A percentile compares a stretch with the other conserved stretches of the same genome.
Evolutionary conservation across 164 flowering plant species (phyloP).

Genomic region (Vitis riparia): DNA sequence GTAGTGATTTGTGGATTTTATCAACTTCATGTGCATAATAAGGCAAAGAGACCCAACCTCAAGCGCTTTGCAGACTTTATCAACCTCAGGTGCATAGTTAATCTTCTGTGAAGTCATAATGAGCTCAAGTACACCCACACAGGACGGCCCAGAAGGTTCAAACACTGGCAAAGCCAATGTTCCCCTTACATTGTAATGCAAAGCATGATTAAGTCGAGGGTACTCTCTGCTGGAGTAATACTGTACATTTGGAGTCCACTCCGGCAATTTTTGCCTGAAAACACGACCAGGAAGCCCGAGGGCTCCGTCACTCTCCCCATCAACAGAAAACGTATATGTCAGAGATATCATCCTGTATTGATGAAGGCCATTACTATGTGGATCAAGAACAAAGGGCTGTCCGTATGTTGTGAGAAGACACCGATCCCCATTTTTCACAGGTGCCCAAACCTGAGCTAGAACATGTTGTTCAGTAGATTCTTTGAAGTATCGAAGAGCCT

Average conservation of each 20-base stretch:
- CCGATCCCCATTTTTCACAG: conserved; percentile 63
- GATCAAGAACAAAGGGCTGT: conserved; percentile 92
- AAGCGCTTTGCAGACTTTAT: conserved; percentile 98
- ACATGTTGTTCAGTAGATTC: conserved; percentile 79
- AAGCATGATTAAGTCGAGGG: conserved; percentile 75
- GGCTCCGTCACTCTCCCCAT: conserved; percentile 64
- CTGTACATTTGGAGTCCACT: conserved; percentile 98
- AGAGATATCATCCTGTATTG: conserved; percentile 80
- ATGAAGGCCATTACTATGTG: conserved; percentile 73
- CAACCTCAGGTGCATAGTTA: conserved; percentile 91
- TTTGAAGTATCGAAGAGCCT: conserved; percentile 80
- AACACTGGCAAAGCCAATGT: conserved; percentile 94
- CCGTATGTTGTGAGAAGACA: conserved; percentile 88
- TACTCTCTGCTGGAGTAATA: conserved; percentile 83
- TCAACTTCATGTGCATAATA: not conserved
- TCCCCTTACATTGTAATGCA: conserved; percentile 76
- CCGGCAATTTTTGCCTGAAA: conserved; percentile 77
- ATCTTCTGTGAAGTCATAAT: conserved; percentile 89
- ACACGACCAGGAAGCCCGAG: conserved; percentile 98
- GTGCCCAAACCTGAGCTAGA: conserved; percentile 97
- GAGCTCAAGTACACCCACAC: conserved; percentile 94
- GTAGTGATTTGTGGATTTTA: not conserved
- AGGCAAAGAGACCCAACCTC: conserved; percentile 57
- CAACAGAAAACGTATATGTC: conserved; percentile 74
- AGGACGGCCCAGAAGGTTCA: conserved; percentile 82